Conservation (phyloP, 2,329 filamentous ascomycete species). For the Cercospora zeae-maydis region DNA sequence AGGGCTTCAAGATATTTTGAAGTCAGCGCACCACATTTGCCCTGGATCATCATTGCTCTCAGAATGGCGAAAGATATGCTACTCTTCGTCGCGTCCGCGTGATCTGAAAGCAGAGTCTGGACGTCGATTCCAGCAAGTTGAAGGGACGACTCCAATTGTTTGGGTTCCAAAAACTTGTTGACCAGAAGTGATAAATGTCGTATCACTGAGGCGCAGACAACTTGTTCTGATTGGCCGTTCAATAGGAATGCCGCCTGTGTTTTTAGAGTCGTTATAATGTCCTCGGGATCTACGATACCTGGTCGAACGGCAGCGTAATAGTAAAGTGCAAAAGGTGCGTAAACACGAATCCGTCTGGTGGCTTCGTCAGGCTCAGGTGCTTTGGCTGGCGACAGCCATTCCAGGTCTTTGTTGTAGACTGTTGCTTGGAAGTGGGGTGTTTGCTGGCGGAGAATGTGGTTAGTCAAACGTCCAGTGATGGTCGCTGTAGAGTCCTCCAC, state of each 20-base stretch:
- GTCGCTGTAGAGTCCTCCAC: constrained; percentile 54
- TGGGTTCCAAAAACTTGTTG: constrained; percentile 47
- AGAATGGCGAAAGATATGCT: constrained; percentile 58
- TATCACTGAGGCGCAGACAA: constrained; percentile 36
- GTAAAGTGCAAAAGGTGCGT: constrained; percentile 31
- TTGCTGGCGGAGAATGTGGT: constrained; percentile 56
- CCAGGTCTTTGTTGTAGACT: constrained; percentile 31
- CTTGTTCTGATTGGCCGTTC: constrained; percentile 7
- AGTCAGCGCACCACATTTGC: constrained; percentile 45
- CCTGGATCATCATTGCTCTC: constrained; percentile 58
- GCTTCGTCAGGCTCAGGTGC: constrained; percentile 1
- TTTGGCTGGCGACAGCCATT: constrained; percentile 32
- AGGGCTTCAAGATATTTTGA: constrained; percentile 44
- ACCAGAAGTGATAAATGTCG: constrained; percentile 46
- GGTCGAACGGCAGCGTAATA: constrained; percentile 35
- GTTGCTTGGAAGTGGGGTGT: constrained; percentile 45
- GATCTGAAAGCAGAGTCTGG: constrained; percentile 38
- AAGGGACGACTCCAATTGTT: constrained; percentile 39
- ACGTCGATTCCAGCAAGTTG: constrained; percentile 33
- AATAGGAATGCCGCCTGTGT: constrained; percentile 26
- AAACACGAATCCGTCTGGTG: background rate
- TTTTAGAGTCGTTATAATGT: constrained; percentile 29
- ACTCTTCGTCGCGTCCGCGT: constrained; percentile 43
- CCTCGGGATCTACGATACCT: constrained; percentile 30
- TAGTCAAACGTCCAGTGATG: constrained; percentile 58